These are phyloP conservation scores for Pythium rhizo-oryzae DNA, from an alignment of 352 stramenopile species.

Conservation along the genomic window DNA sequence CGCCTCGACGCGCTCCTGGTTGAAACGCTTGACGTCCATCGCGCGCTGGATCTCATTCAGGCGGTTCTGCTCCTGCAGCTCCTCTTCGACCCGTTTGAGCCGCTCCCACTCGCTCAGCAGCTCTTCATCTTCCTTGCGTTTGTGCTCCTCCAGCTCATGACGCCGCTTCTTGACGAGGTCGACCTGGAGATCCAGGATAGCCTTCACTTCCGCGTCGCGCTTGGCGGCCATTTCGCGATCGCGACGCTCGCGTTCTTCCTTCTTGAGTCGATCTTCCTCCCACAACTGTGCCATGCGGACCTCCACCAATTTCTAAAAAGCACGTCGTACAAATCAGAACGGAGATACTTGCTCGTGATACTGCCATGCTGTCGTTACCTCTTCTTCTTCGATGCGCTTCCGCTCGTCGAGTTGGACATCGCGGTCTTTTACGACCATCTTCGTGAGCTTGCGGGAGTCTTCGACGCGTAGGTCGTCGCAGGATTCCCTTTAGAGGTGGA, in stretches of 20 bases:
- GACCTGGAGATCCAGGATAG: conserved; percentile 78
- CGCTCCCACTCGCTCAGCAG: conserved; percentile 64
- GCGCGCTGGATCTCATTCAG: conserved; percentile 64
- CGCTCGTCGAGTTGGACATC: conserved; percentile 64
- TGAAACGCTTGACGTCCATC: conserved; percentile 75
- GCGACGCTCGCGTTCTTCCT: conserved; percentile 64
- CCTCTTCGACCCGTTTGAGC: conserved; percentile 62
- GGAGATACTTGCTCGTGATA: not conserved
- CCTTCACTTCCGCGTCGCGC: conserved; percentile 72
- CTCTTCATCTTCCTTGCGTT: conserved; percentile 51
- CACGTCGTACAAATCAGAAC: not conserved
- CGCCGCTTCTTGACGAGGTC: conserved; percentile 56
- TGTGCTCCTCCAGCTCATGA: conserved; percentile 40
- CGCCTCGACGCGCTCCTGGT: conserved; percentile 64
- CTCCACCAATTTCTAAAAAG: conserved; percentile 48
- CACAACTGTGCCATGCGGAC: conserved; percentile 69
- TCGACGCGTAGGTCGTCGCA: conserved; percentile 66
- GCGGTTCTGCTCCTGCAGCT: conserved; percentile 51
- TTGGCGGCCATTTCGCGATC: conserved; percentile 51
- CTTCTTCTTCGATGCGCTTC: conserved; percentile 43
- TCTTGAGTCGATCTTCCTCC: conserved; percentile 73
- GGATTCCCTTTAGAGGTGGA: conserved; percentile 44
- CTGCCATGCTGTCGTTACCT: conserved; percentile 32
- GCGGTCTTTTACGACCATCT: conserved; percentile 60
- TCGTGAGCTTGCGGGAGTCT: conserved; percentile 66